A percentile compares a stretch with the other conserved stretches of the same genome.
phyloP scores from a whole-genome alignment of 805 yeast genomes.

The Clavispora asparagi region DNA sequence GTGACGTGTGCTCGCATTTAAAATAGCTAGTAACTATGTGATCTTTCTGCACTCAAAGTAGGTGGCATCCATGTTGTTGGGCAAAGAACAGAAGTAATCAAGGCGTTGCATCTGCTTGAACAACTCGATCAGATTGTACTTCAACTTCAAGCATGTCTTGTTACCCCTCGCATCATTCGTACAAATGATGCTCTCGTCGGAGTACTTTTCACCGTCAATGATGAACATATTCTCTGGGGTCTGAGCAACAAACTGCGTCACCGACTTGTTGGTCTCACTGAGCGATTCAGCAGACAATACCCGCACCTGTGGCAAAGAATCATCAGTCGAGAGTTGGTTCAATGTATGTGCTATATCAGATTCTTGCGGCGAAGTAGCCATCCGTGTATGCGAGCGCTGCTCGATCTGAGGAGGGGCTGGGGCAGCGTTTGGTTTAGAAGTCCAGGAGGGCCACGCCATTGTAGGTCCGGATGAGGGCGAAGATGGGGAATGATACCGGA shows the following conservation, averaged over 20 bases:
- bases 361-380: conserved; percentile 7
- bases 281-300: conserved; percentile 6
- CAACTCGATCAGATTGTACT: conserved; percentile 34
- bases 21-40: conserved; percentile 4
- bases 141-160: conserved; percentile 43
- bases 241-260: conserved; percentile 25
- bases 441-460: conserved; percentile 15
- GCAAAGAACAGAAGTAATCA: conserved; percentile 47
- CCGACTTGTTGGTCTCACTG: conserved; percentile 16
- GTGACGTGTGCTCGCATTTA: not conserved
- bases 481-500: no score
- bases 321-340: conserved; percentile 10
- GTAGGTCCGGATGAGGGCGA: no score
- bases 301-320: conserved; percentile 6
- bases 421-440: conserved; percentile 1
- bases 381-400: conserved; percentile 13
- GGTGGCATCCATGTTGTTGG: conserved; percentile 44
- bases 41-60: conserved; percentile 49
- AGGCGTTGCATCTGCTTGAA: conserved; percentile 46
- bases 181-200: conserved; percentile 41
- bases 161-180: conserved; percentile 40
- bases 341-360: conserved; percentile 16
- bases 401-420: conserved; percentile 5
- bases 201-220: conserved; percentile 37
- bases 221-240: conserved; percentile 32